Conservation (phyloP, 768 basidiomycete species). For the Plicaturopsis crispa region DNA sequence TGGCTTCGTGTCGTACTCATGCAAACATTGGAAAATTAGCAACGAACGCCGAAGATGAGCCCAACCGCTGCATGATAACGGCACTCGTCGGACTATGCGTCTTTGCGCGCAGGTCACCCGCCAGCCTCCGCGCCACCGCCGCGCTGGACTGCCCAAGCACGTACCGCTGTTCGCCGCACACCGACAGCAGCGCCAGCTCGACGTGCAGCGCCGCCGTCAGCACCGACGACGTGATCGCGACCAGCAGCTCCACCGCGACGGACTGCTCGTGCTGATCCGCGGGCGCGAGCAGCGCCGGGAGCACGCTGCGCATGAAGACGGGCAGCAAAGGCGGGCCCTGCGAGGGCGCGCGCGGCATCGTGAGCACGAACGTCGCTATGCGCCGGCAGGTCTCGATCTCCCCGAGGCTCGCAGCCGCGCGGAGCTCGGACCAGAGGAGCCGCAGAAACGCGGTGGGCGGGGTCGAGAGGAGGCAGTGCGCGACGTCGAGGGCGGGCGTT, state of each 20-base stretch:
- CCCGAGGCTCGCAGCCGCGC: constrained; percentile 42
- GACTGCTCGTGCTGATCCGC: constrained; percentile 52
- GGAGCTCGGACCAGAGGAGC: constrained; percentile 63
- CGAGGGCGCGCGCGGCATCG: constrained; percentile 44
- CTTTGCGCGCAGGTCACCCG: constrained; percentile 48
- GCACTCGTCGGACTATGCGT: constrained; percentile 42
- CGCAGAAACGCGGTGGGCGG: constrained; percentile 57
- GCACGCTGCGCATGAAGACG: constrained; percentile 60
- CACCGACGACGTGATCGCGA: constrained; percentile 55
- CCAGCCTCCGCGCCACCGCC: constrained; percentile 59
- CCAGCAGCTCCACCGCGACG: constrained; percentile 56
- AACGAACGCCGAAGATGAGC: constrained; percentile 56
- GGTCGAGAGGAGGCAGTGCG: constrained; percentile 52
- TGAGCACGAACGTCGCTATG: constrained; percentile 60
- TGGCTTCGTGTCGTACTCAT: constrained; percentile 2
- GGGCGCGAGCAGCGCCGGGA: constrained; percentile 49
- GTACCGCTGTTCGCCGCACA: constrained; percentile 38
- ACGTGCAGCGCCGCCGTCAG: constrained; percentile 63
- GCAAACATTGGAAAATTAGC: constrained; percentile 70
- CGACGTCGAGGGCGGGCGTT: constrained; percentile 57
- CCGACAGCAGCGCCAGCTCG: constrained; percentile 58
- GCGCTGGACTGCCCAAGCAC: constrained; percentile 58
- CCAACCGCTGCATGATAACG: constrained; percentile 50
- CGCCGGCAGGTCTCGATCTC: constrained; percentile 58
- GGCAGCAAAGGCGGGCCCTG: constrained; percentile 64